Conservation (phyloP, 202 grass and related monocot species). For the Panicum hallii region DNA sequence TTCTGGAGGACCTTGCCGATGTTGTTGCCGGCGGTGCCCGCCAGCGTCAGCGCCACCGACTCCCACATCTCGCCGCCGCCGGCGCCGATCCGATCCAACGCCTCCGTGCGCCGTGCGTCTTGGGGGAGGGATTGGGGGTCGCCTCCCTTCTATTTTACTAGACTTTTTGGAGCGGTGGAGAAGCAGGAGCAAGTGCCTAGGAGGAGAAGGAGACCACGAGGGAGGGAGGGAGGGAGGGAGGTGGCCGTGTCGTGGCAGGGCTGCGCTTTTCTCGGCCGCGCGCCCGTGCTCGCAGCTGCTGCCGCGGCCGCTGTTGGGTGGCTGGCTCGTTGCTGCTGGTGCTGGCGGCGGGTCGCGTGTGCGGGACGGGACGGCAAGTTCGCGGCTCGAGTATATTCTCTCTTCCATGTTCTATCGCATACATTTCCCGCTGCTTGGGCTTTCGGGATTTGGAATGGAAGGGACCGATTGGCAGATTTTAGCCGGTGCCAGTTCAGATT, state of each 20-base stretch:
- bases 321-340: not conserved
- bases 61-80: slow-evolving; percentile 76
- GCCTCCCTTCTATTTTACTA: slow-evolving; percentile 1
- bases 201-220: slow-evolving; percentile 18
- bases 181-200: not conserved
- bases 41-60: slow-evolving; percentile 84
- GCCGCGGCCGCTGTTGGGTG: slow-evolving; percentile 23
- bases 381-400: not conserved
- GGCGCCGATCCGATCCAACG: slow-evolving; percentile 42
- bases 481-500: not conserved
- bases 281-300: slow-evolving; percentile 7
- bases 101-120: not conserved
- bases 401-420: not conserved
- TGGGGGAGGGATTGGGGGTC: slow-evolving; percentile 16
- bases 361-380: slow-evolving; percentile 15
- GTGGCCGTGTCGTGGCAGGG: slow-evolving; percentile 32
- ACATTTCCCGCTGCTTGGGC: not conserved
- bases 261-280: slow-evolving; percentile 44
- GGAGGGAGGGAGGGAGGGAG: not conserved
- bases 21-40: slow-evolving; percentile 92
- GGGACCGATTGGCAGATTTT: not conserved
- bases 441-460: not conserved
- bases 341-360: slow-evolving; percentile 30
- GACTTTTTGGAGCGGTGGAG: slow-evolving; percentile 31
- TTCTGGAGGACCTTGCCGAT: slow-evolving; percentile 99